Conservation (phyloP, 208 protist genomes). For the Trypanosomatidae sp. region DNA sequence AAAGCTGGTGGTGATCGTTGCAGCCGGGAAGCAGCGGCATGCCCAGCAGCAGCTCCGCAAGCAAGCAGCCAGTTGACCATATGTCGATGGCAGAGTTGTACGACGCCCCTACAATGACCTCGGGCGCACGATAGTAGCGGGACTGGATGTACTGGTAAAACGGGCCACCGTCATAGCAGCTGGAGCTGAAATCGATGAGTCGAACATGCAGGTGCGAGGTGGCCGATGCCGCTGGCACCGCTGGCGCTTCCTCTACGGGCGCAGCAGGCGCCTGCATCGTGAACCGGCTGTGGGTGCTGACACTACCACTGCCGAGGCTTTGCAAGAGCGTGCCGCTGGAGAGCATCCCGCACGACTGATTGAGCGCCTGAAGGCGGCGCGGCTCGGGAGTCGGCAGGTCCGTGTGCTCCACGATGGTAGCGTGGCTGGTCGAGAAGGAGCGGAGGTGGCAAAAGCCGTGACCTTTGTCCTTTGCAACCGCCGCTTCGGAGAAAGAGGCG, state of each 20-base stretch:
- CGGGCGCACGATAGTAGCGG: constrained; percentile 97
- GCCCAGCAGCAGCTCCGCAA: constrained; percentile 95
- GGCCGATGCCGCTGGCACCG: neutral
- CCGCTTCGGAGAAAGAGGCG: constrained; percentile 5
- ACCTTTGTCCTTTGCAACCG: constrained; percentile 5
- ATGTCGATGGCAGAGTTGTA: constrained; percentile 96
- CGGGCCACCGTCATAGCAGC: constrained; percentile 90
- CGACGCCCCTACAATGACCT: constrained; percentile 94
- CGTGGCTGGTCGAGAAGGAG: constrained; percentile 13
- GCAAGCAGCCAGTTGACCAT: constrained; percentile 97
- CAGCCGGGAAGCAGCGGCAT: constrained; percentile 94
- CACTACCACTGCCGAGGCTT: neutral
- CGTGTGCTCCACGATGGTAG: constrained; percentile 19
- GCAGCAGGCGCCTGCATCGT: neutral
- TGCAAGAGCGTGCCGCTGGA: constrained; percentile 1
- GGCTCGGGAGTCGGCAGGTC: constrained; percentile 31
- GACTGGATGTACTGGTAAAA: constrained; percentile 90
- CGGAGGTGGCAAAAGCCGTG: constrained; percentile 19
- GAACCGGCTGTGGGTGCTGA: neutral
- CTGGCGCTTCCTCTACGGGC: neutral
- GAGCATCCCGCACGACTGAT: constrained; percentile 24
- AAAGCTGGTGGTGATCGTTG: constrained; percentile 93
- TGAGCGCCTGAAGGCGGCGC: constrained; percentile 31
- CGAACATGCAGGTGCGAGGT: constrained; percentile 77
- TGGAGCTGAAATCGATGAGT: constrained; percentile 98